A percentile compares a stretch with the other conserved stretches of the same genome.
Conservation (phyloP, 2,329 filamentous ascomycete genomes). For the Ceratocystis eucalypticola region DNA sequence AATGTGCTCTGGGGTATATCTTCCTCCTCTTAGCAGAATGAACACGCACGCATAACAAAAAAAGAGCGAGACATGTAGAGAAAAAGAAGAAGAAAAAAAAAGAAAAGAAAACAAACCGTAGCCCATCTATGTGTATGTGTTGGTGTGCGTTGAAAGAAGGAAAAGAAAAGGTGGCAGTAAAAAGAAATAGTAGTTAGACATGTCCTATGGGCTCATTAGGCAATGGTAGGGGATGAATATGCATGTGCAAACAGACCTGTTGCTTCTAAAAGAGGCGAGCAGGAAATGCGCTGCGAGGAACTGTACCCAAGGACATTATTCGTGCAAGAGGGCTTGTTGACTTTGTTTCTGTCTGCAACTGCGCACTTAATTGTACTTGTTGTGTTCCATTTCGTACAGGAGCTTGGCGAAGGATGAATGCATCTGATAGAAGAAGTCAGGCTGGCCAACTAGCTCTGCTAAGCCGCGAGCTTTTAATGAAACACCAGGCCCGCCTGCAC, state of each 20-base stretch:
- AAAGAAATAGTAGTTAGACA: too few relatives aligned
- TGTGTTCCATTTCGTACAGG: constrained; percentile 40
- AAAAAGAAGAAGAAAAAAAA: not conserved
- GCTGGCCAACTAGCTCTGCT: constrained; percentile 51
- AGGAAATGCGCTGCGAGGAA: too few relatives aligned
- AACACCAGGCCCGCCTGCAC: constrained; percentile 41
- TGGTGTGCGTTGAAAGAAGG: not conserved
- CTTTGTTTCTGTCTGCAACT: too few relatives aligned
- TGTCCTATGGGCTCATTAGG: too few relatives aligned
- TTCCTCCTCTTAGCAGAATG: constrained; percentile 11
- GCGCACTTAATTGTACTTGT: constrained; percentile 7
- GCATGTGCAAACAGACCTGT: not conserved
- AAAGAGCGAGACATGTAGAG: not conserved
- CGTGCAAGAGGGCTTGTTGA: too few relatives aligned
- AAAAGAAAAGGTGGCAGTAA: not conserved
- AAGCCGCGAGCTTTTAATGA: constrained; percentile 46
- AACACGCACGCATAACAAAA: not conserved
- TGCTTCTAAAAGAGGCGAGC: too few relatives aligned
- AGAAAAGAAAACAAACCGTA: not conserved
- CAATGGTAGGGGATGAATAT: not conserved
- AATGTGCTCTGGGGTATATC: constrained; percentile 19
- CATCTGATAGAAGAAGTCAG: constrained; percentile 55
- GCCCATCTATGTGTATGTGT: not conserved
- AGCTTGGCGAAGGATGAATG: constrained; percentile 51
- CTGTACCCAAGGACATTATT: too few relatives aligned